Percentiles rank a stretch among this genome's conserved stretches.
Evolutionary conservation across 129 eudicot genomes (phyloP).

Genomic region (Chrysanthemum lavandulifolium): DNA sequence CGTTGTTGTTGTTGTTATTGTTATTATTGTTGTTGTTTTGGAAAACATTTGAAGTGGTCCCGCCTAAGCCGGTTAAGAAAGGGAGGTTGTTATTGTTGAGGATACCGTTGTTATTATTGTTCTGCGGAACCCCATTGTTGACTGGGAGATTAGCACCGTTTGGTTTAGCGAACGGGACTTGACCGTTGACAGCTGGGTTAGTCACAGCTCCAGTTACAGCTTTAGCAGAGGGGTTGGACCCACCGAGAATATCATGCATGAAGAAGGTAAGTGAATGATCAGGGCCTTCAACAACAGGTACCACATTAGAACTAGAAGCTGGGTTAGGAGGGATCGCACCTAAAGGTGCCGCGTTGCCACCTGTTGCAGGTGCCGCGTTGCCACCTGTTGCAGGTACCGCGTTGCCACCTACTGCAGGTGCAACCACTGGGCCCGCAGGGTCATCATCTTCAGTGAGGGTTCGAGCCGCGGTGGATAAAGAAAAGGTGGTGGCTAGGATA

Average conservation of each 20-base stretch:
- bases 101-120: conserved; percentile 28
- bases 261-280: conserved; percentile 36
- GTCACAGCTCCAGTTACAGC: conserved; percentile 47
- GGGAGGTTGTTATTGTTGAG: conserved; percentile 48
- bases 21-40: conserved; percentile 40
- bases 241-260: conserved; percentile 56
- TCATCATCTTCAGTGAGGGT: conserved; percentile 30
- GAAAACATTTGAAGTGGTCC: conserved; percentile 29
- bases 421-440: conserved; percentile 22
- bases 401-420: conserved; percentile 22
- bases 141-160: conserved; percentile 43
- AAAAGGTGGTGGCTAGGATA: conserved; percentile 27
- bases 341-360: conserved; percentile 23
- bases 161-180: conserved; percentile 53
- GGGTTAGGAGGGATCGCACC: conserved; percentile 30
- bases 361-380: conserved; percentile 19
- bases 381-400: conserved; percentile 13
- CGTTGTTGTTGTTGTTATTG: conserved; percentile 23
- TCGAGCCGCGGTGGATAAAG: conserved; percentile 29
- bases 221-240: conserved; percentile 48
- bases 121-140: conserved; percentile 37
- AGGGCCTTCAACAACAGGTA: conserved; percentile 19
- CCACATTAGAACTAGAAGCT: conserved; percentile 11
- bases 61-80: conserved; percentile 48
- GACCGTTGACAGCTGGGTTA: conserved; percentile 48